phyloP scores from a whole-genome alignment of 176 grass and related monocot genomes.

The Juncus inflexus region DNA sequence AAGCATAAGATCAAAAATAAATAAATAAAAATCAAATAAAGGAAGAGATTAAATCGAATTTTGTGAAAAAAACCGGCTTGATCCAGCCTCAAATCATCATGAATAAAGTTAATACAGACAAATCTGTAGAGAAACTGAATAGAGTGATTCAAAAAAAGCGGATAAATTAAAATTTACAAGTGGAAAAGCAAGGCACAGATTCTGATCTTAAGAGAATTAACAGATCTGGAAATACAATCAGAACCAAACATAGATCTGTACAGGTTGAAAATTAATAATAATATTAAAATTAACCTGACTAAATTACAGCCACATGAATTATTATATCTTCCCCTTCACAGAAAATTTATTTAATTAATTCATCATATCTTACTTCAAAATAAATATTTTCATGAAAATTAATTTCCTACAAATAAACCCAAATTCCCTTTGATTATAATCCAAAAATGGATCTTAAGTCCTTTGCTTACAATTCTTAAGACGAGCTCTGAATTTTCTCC shows the following conservation, averaged over 20 bases:
- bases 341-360: conserved; percentile 17
- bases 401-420: neutral
- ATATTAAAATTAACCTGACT: conserved; percentile 1
- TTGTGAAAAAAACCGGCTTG: no score
- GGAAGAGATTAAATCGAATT: neutral
- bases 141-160: neutral
- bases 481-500: conserved; percentile 31
- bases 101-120: no score
- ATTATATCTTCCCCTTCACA: neutral
- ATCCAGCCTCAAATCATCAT: no score
- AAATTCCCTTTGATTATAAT: conserved; percentile 6
- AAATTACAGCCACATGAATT: neutral
- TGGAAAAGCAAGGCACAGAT: neutral
- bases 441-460: neutral
- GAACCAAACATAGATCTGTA: conserved; percentile 14
- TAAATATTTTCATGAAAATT: neutral
- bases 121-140: no score
- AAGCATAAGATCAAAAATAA: conserved; percentile 14
- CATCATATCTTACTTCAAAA: conserved; percentile 9
- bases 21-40: neutral
- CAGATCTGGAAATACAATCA: conserved; percentile 15
- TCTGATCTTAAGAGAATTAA: neutral
- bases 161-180: neutral
- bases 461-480: conserved; percentile 27
- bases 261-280: neutral